These are phyloP conservation scores for Acanthamoeba lenticulata DNA, from an alignment of 208 protist genomes.

Conservation along the genomic window DNA sequence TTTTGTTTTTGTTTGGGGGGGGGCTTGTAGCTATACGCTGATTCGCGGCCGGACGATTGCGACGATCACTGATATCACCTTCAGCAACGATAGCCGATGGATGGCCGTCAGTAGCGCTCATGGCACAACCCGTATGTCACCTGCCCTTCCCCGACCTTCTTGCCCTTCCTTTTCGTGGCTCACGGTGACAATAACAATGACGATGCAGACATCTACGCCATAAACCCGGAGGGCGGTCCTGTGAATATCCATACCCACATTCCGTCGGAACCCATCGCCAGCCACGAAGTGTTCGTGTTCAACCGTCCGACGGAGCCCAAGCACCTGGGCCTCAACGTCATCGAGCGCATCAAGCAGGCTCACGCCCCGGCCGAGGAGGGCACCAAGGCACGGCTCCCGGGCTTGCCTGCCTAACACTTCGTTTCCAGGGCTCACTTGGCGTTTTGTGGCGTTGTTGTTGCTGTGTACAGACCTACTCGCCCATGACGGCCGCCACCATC, in stretches of 20 bases:
- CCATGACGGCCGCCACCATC: not conserved
- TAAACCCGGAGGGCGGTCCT: conserved; percentile 52
- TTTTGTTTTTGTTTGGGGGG: not conserved
- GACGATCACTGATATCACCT: not conserved
- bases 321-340: conserved; percentile 7
- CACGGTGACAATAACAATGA: not conserved
- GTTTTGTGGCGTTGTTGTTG: not conserved
- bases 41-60: not conserved
- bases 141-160: not conserved
- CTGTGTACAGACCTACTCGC: not conserved
- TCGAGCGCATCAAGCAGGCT: conserved; percentile 17
- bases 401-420: not conserved
- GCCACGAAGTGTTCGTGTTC: conserved; percentile 51
- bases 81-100: conserved; percentile 65
- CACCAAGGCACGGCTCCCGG: not conserved
- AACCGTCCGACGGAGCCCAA: not conserved
- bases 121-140: conserved; percentile 47
- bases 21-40: not conserved
- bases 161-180: not conserved
- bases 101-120: conserved; percentile 20
- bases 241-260: conserved; percentile 67
- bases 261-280: conserved; percentile 25
- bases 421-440: not conserved
- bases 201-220: conserved; percentile 35
- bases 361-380: not conserved